Percentiles rank a stretch among this genome's conserved stretches.
Evolutionary conservation across 2,329 filamentous ascomycete genomes (phyloP).

Genomic region (Tolypocladium paradoxum): DNA sequence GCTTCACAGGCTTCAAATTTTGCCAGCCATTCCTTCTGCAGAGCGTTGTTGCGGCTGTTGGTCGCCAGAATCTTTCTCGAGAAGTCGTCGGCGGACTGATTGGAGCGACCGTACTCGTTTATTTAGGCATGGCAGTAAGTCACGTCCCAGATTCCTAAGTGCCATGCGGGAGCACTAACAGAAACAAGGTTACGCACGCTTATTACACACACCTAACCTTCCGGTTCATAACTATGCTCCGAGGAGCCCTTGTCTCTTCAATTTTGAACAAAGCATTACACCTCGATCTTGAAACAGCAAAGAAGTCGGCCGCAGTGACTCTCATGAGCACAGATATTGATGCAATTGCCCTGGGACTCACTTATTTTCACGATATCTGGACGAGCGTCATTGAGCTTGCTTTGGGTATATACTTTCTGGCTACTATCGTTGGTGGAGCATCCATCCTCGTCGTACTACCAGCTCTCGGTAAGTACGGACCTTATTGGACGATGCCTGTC

Average conservation of each 20-base stretch:
- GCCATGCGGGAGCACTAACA: too few species aligned
- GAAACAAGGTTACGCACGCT: conserved; percentile 4
- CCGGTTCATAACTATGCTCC: conserved; percentile 18
- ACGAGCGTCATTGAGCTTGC: conserved; percentile 15
- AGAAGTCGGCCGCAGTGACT: conserved; percentile 26
- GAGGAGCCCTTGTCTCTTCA: conserved; percentile 25
- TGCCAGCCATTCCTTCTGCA: conserved; percentile 29
- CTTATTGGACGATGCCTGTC: too few species aligned
- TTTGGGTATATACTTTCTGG: conserved; percentile 5
- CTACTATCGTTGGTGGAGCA: conserved; percentile 1
- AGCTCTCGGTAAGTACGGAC: too few species aligned
- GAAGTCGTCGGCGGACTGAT: conserved; percentile 22
- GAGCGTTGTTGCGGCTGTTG: conserved; percentile 16
- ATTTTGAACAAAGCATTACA: conserved; percentile 35
- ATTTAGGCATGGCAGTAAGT: conserved; percentile 29
- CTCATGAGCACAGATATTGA: conserved; percentile 35
- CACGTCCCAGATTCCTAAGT: too few species aligned
- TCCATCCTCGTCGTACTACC: conserved; percentile 46
- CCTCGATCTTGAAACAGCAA: conserved; percentile 15
- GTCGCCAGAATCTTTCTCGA: conserved; percentile 8
- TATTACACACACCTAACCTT: conserved; percentile 20
- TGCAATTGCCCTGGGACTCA: conserved; percentile 13
- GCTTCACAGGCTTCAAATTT: conserved; percentile 21
- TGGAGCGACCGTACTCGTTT: conserved; percentile 25
- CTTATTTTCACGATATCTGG: conserved; percentile 21